Conservation (phyloP, 2,329 filamentous ascomycete species). For the Colletotrichum destructivum region DNA sequence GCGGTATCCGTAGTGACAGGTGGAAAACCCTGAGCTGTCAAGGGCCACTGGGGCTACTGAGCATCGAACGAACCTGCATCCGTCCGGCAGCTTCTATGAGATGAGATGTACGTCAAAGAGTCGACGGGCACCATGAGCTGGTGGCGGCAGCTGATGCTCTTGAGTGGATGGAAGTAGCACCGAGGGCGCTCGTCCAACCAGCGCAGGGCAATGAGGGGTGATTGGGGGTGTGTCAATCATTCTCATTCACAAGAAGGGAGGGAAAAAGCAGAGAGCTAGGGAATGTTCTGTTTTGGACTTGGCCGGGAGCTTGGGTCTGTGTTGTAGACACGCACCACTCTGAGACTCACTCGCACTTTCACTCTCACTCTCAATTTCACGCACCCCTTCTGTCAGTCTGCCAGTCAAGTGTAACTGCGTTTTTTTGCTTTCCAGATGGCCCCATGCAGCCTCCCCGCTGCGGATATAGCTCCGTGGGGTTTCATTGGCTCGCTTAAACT, state of each 20-base stretch:
- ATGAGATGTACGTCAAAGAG: neutral
- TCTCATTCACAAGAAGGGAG: neutral
- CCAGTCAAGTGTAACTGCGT: neutral
- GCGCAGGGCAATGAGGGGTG: neutral
- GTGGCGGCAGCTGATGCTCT: neutral
- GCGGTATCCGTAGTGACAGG: neutral
- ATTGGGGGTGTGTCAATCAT: neutral
- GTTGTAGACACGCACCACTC: no score
- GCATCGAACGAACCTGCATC: neutral
- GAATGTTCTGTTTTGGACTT: neutral
- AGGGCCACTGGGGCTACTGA: neutral
- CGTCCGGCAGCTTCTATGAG: neutral
- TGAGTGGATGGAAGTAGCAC: neutral
- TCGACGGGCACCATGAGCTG: neutral
- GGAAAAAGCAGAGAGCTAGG: neutral
- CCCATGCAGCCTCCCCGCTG: conserved; percentile 3
- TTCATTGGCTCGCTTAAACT: conserved; percentile 10
- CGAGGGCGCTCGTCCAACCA: neutral
- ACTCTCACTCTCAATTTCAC: no score
- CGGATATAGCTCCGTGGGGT: conserved; percentile 7
- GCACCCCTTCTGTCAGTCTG: no score
- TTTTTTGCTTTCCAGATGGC: neutral
- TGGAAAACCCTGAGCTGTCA: neutral
- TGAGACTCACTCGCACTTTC: no score
- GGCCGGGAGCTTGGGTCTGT: neutral